phyloP scores from a whole-genome alignment of 352 stramenopile species.

The Globisporangium nagaii region DNA sequence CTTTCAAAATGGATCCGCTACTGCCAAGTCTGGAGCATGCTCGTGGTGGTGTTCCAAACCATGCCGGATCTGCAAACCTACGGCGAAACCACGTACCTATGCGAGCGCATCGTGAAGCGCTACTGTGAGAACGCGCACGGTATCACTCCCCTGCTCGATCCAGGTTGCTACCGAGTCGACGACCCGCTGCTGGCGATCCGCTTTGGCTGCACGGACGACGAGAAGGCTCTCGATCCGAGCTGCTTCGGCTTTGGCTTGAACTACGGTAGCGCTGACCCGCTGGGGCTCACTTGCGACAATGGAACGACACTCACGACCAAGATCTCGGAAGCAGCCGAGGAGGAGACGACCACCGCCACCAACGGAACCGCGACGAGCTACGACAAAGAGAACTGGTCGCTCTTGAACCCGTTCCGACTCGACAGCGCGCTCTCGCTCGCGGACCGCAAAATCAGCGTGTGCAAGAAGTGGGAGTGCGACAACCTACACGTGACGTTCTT shows the following conservation, averaged over 20 bases:
- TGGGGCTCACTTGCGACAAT: conserved; percentile 49
- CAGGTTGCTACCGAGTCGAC: conserved; percentile 53
- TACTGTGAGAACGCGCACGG: conserved; percentile 36
- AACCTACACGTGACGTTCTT: conserved; percentile 69
- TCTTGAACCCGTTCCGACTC: conserved; percentile 46
- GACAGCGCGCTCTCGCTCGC: conserved; percentile 29
- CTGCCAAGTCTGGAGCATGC: conserved; percentile 67
- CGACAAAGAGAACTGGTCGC: conserved; percentile 22
- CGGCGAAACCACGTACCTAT: conserved; percentile 52
- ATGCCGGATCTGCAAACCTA: conserved; percentile 77
- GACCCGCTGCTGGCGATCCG: conserved; percentile 26
- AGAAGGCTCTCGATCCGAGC: conserved; percentile 29
- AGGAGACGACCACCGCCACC: background rate
- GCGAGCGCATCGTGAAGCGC: conserved; percentile 42
- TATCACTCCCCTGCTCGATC: conserved; percentile 33
- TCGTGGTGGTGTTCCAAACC: conserved; percentile 72
- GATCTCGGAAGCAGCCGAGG: background rate
- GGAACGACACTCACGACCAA: conserved; percentile 10
- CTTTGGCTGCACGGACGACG: conserved; percentile 36
- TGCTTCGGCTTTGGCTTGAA: conserved; percentile 59
- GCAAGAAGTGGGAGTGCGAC: conserved; percentile 75
- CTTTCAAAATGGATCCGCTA: conserved; percentile 55
- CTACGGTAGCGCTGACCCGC: conserved; percentile 28
- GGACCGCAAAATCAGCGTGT: conserved; percentile 43
- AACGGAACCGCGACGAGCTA: too few relatives aligned